Evolutionary conservation across 2,329 filamentous ascomycete species (phyloP), one percentile per base, ranked within the genome.

Genomic region (Diaporthe velutina): DNA sequence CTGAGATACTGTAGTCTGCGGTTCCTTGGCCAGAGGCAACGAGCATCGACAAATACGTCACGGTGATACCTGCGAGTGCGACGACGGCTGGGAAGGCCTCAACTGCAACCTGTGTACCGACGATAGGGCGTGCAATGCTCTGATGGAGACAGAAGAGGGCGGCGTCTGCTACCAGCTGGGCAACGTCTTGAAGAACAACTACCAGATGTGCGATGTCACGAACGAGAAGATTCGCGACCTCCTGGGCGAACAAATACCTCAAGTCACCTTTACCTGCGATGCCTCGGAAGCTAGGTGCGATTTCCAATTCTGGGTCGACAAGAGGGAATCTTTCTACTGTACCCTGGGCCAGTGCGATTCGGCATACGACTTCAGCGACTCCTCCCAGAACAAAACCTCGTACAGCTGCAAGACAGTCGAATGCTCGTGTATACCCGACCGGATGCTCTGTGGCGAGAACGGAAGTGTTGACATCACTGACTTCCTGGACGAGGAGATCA

Each of bases 261-360:
- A 99, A 83, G 97, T 97, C 33, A 99, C 97, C 0, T 99, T 99
- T 82, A 95, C 93, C 40, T 99, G 97, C 83, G 91, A 96, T 80
- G 91, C 90, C 48, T 91, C 94, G 70, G 88, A 91, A 6, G 88
- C 90, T 28, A 91, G 93, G 28, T 99, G 97, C 81, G 97, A 98
- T 82, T 99, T 99, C 79, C 97, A 99, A 84, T 99, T 99, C 85
- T 99, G 97, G 96, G 95, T 99, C 64, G 96, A 97, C 79, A 91
- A 96, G 78, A 88, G 90, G 77, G 97, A 99, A 85, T 98, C 97
- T 1, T 99, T 99, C 87, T 99, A 98, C 84, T 99, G 97, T 85
- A 92, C 93, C 77, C 88, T 99, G 74, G 91, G 95, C 80, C 93
- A 93, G 22, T 99, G 97, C 86, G 85, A 90, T 22, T 97, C 94